These are phyloP conservation scores for Colletotrichum costaricense DNA, from an alignment of 2,329 filamentous ascomycete species.

Conservation along the genomic window DNA sequence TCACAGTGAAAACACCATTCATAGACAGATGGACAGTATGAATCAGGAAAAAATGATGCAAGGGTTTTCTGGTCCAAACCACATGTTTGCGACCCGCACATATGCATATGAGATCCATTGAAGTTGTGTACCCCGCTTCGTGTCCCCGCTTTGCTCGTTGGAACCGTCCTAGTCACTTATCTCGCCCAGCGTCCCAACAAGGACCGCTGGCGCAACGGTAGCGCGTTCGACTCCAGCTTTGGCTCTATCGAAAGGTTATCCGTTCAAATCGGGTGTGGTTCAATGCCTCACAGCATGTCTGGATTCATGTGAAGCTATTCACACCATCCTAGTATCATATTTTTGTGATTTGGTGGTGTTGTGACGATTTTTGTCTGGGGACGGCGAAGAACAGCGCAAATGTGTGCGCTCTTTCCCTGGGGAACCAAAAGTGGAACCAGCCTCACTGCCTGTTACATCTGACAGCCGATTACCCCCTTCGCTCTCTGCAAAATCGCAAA, in stretches of 20 bases:
- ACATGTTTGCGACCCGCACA: background rate
- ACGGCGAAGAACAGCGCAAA: background rate
- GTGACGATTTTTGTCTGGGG: background rate
- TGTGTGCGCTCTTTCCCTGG: background rate
- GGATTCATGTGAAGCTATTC: background rate
- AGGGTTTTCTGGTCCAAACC: background rate
- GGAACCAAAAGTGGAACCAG: no score
- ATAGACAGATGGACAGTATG: background rate
- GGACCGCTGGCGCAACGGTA: conserved; percentile 27
- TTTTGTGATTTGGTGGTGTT: background rate
- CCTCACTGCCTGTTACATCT: background rate
- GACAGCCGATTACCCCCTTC: background rate
- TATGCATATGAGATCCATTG: background rate
- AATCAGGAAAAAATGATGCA: background rate
- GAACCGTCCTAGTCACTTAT: accelerated
- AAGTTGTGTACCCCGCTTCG: background rate
- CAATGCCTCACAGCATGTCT: background rate
- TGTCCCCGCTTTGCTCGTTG: background rate
- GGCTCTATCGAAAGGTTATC: conserved; percentile 16
- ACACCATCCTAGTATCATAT: accelerated
- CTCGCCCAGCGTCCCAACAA: accelerated
- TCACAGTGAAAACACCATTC: background rate
- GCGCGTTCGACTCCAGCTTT: conserved; percentile 20
- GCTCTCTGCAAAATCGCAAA: background rate
- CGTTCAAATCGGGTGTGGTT: conserved; percentile 30